Evolutionary conservation across 2,329 filamentous ascomycete genomes (phyloP).

Genomic region (Penicillium psychrosexuale): DNA sequence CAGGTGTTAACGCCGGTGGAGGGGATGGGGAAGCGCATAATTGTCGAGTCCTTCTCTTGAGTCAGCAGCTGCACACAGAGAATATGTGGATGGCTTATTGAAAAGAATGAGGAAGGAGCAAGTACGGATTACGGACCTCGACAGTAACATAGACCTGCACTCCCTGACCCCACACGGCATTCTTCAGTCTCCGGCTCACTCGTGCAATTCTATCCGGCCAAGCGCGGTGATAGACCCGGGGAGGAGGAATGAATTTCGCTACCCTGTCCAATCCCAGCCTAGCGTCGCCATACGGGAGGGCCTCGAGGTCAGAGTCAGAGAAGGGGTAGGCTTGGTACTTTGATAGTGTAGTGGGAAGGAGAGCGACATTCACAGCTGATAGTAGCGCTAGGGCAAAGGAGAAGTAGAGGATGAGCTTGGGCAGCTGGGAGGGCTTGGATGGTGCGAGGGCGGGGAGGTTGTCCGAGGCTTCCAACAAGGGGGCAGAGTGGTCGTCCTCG

Average conservation of each 20-base stretch:
- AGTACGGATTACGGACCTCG: not conserved
- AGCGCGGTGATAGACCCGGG: not conserved
- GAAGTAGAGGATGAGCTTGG: not conserved
- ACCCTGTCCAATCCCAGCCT: not conserved
- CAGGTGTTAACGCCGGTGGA: not conserved
- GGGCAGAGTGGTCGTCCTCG: constrained; percentile 1
- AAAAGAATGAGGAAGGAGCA: not conserved
- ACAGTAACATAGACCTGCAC: constrained; percentile 2
- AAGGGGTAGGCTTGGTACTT: not conserved
- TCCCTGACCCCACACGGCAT: not conserved
- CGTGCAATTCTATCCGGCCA: constrained; percentile 4
- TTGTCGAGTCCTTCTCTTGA: not conserved
- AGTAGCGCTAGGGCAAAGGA: not conserved
- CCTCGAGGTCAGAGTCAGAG: not conserved
- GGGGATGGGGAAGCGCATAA: not conserved
- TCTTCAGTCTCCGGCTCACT: not conserved
- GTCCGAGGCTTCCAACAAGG: not conserved
- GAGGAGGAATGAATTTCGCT: not conserved
- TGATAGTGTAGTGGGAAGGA: not conserved
- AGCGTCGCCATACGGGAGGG: not conserved
- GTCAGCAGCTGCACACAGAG: not conserved
- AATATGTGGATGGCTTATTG: not conserved
- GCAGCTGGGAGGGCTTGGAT: not conserved
- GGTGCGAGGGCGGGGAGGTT: not conserved
- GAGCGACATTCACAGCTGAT: constrained; percentile 1